Conservation (phyloP, 192 early-diverging fungal species). For the Phycomyces blakesleeanus region DNA sequence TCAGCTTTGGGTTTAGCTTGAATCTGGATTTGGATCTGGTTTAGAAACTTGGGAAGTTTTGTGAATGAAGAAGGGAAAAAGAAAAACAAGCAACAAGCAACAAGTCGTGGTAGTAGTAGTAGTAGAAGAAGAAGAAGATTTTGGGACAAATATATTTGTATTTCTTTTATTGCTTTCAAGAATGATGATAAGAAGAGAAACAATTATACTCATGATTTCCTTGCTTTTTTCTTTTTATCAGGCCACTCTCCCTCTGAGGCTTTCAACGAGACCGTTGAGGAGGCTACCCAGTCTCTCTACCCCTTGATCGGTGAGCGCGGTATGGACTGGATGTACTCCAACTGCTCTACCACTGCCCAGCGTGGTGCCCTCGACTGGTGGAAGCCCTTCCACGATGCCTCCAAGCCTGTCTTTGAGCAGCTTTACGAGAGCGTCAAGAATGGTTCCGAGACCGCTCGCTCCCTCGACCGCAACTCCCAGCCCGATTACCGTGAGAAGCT, state of each 20-base stretch:
- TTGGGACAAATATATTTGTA: no score
- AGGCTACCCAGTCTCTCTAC: slow-evolving; percentile 96
- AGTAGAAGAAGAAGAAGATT: no score
- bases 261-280: slow-evolving; percentile 99
- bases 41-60: slow-evolving; percentile 2
- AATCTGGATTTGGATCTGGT: not conserved
- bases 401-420: slow-evolving; percentile 91
- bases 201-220: slow-evolving; percentile 9
- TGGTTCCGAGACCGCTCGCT: slow-evolving; percentile 82
- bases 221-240: not conserved
- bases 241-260: slow-evolving; percentile 96
- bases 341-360: slow-evolving; percentile 95
- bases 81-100: no score
- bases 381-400: slow-evolving; percentile 85
- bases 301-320: slow-evolving; percentile 94
- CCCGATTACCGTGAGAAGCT: slow-evolving; percentile 91
- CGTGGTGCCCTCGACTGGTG: slow-evolving; percentile 98
- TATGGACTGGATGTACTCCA: slow-evolving; percentile 96
- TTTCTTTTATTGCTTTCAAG: no score
- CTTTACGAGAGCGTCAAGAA: slow-evolving; percentile 85
- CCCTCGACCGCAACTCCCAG: slow-evolving; percentile 83
- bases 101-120: no score
- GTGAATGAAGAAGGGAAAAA: no score
- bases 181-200: no score
- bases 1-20: not conserved